phyloP scores from a whole-genome alignment of 1,284 basidiomycete genomes.

The Sanghuangporus weigelae region DNA sequence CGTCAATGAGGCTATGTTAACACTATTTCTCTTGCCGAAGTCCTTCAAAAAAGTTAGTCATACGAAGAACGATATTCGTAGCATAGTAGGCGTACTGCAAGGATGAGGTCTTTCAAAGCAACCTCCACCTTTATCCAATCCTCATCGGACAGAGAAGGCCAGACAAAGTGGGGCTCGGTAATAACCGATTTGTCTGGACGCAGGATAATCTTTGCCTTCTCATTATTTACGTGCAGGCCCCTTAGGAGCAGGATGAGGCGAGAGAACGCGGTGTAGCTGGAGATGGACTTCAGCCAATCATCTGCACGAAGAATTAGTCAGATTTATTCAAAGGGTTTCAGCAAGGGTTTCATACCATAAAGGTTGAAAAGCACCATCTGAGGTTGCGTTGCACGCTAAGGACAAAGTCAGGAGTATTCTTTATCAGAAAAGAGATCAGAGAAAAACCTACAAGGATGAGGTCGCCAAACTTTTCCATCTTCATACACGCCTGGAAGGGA shows the following conservation, averaged over 20 bases:
- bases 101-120: conserved; percentile 90
- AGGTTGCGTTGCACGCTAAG: conserved; percentile 89
- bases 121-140: conserved; percentile 99
- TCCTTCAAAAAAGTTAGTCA: conserved; percentile 46
- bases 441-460: conserved; percentile 69
- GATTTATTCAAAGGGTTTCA: neutral
- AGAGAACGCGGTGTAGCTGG: conserved; percentile 98
- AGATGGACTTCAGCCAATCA: conserved; percentile 99
- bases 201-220: conserved; percentile 95
- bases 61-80: conserved; percentile 4
- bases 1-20: conserved; percentile 97
- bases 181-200: conserved; percentile 93
- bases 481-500: conserved; percentile 99
- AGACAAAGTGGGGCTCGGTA: conserved; percentile 97
- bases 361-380: conserved; percentile 99
- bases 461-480: conserved; percentile 99
- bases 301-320: conserved; percentile 39
- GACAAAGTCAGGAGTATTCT: conserved; percentile 15
- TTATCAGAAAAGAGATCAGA: neutral
- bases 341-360: conserved; percentile 56
- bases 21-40: conserved; percentile 98
- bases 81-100: conserved; percentile 52
- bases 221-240: conserved; percentile 98
- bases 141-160: conserved; percentile 92
- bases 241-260: conserved; percentile 93